Evolutionary conservation across 2,329 filamentous ascomycete species (phyloP).

Genomic region (Cladophialophora psammophila): DNA sequence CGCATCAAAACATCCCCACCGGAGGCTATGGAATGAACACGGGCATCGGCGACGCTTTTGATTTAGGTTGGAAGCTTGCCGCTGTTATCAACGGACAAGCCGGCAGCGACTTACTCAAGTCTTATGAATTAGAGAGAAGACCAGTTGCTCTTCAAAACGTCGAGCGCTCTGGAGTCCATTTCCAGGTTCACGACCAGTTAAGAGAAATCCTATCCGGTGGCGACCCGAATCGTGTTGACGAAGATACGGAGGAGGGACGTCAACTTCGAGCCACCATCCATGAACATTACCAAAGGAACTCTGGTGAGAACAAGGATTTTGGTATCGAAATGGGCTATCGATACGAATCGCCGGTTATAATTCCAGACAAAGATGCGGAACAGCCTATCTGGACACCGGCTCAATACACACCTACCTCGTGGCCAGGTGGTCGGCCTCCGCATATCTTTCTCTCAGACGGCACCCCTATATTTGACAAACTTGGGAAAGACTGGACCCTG

Average conservation of each 20-base stretch:
- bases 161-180: constrained; percentile 38
- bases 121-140: constrained; percentile 44
- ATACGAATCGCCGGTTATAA: constrained; percentile 30
- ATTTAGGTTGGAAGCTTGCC: constrained; percentile 64
- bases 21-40: constrained; percentile 69
- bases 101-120: constrained; percentile 38
- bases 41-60: constrained; percentile 62
- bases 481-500: constrained; percentile 27
- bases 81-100: constrained; percentile 52
- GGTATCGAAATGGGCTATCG: too few species aligned
- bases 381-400: constrained; percentile 1
- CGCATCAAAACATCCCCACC: too few species aligned
- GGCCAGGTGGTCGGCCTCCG: constrained; percentile 27
- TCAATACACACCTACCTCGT: constrained; percentile 17
- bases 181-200: constrained; percentile 36
- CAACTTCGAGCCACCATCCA: background rate
- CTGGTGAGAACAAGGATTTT: constrained; percentile 32
- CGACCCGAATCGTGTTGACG: background rate
- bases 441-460: constrained; percentile 29
- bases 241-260: background rate
- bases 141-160: constrained; percentile 43
- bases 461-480: constrained; percentile 27
- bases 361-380: background rate
- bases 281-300: constrained; percentile 12
- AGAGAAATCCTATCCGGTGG: background rate